phyloP scores from a whole-genome alignment of 257 asterid species.

The Apocynum venetum region DNA sequence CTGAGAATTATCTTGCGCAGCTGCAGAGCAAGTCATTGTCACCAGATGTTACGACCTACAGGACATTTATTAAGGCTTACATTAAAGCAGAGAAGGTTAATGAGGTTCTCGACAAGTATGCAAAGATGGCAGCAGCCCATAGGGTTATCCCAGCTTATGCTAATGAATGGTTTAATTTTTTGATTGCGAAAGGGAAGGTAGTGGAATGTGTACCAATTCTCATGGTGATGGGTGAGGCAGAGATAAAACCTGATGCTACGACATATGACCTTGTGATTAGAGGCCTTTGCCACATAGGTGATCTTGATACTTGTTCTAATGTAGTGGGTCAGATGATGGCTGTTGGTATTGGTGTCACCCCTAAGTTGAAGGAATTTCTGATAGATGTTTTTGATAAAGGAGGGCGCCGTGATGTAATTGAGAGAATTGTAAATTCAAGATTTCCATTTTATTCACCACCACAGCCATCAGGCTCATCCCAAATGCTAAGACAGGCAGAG shows the following conservation, averaged over 20 bases:
- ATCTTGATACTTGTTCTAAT: slow-evolving; percentile 38
- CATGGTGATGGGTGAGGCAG: slow-evolving; percentile 61
- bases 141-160: slow-evolving; percentile 79
- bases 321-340: slow-evolving; percentile 54
- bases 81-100: slow-evolving; percentile 52
- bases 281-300: slow-evolving; percentile 52
- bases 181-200: slow-evolving; percentile 64
- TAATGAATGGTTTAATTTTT: slow-evolving; percentile 66
- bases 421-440: slow-evolving; percentile 40
- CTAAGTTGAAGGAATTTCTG: slow-evolving; percentile 48
- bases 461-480: slow-evolving; percentile 24
- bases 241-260: slow-evolving; percentile 79
- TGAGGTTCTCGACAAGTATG: slow-evolving; percentile 54
- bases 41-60: slow-evolving; percentile 70
- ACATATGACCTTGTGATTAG: slow-evolving; percentile 66
- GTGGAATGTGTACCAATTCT: slow-evolving; percentile 61
- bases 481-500: slow-evolving; percentile 17
- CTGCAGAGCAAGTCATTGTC: slow-evolving; percentile 55
- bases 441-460: slow-evolving; percentile 29
- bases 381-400: slow-evolving; percentile 51
- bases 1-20: slow-evolving; percentile 53
- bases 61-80: slow-evolving; percentile 66
- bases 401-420: slow-evolving; percentile 55
- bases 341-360: slow-evolving; percentile 50
- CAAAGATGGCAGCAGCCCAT: slow-evolving; percentile 68